Base-by-base conservation (phyloP, 805 yeast species). In the Metschnikowia continentalis region DNA sequence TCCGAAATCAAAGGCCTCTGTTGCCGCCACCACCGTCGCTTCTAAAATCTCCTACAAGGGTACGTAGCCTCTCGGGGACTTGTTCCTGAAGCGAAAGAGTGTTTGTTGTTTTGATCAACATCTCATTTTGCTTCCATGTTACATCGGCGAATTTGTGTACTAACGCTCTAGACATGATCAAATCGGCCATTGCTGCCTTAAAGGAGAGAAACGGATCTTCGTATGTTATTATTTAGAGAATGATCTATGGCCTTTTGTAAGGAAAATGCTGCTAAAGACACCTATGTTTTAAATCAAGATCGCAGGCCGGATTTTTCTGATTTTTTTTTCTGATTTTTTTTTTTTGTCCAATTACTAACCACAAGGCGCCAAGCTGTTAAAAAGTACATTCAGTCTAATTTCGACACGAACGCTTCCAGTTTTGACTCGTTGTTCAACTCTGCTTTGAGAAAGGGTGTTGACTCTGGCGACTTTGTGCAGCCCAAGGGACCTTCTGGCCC, bases 401-500 rank as follows among this genome's bases (percentile, higher is more conserved):
- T 72, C 72, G 75, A 83, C 58, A 71, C 81, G 59, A 76, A 77
- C 43, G 75, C 86, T n/a, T 50, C 78, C 47, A 84, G 77, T 67
- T 89, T 89, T 64, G 96, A 88, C 66, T 70, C 83, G 45, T 80
- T 82, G 62, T 86, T 90, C 77, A 89, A 89, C 65, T 59, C 77
- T 46, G 94, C 96, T 23, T 75, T 89, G 62, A 84, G 85, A 74
- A 84, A 82, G 67, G 96, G 95, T 58, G 92, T 90, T 53, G 82
- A 79, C 54, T 66, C 81, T n/a, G 92, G 87, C 44, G 86, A 80
- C 47, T 87, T 89, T 58, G 66, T 78, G 42, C 96, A 88, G 72
- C 96, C 96, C 66, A 88, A 89, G 73, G 96, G 96, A 44, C 85
- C 96, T 17, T 83, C 95, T 11, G 96, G 96, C 46, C 88, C 96